Conservation (phyloP, 768 basidiomycete species). For the Podaxis sp. region DNA sequence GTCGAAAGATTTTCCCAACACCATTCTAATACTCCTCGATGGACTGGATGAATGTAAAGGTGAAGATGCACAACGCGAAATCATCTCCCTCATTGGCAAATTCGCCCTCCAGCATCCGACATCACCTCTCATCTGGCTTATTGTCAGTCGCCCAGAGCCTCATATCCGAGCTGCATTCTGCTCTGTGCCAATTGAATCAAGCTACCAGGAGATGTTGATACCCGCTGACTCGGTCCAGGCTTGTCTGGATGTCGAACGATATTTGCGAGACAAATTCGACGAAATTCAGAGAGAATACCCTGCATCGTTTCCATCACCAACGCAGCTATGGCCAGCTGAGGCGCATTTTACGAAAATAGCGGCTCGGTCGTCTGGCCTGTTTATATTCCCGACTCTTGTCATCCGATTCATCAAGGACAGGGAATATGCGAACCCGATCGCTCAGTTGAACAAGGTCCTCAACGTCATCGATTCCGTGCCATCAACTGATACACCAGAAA, state of each 20-base stretch:
- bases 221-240: constrained; percentile 13
- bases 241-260: constrained; percentile 19
- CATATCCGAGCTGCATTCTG: constrained; percentile 17
- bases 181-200: background rate
- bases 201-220: background rate
- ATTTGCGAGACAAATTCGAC: constrained; percentile 16
- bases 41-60: constrained; percentile 27
- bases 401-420: constrained; percentile 22
- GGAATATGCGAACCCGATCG: background rate
- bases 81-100: constrained; percentile 17
- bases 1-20: constrained; percentile 16
- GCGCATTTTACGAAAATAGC: constrained; percentile 17
- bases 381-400: constrained; percentile 25
- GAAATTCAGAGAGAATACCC: constrained; percentile 10
- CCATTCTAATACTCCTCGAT: constrained; percentile 18
- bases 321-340: constrained; percentile 21
- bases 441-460: constrained; percentile 9
- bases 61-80: constrained; percentile 13
- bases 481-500: background rate
- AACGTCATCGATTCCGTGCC: background rate
- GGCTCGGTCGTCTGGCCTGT: constrained; percentile 23
- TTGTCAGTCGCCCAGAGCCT: constrained; percentile 28
- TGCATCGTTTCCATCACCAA: background rate
- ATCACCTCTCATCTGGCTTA: constrained; percentile 23
- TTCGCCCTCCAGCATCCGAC: background rate